A percentile compares a stretch with the other conserved stretches of the same genome.
Conservation (phyloP, 2,329 filamentous ascomycete genomes). For the Macroventuria anomochaeta region DNA sequence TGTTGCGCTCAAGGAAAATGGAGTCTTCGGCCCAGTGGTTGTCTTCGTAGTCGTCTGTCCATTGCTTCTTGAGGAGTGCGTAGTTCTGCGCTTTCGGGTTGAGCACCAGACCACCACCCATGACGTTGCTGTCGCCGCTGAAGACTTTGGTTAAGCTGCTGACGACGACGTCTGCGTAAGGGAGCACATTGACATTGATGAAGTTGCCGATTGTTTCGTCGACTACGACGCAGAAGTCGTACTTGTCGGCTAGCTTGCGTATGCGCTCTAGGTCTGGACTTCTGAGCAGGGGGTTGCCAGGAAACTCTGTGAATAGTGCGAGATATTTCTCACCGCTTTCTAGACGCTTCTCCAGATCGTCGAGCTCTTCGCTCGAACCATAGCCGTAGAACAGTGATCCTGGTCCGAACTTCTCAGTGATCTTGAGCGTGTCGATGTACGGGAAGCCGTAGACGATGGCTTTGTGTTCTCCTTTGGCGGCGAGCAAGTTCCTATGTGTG, state of each 20-base stretch:
- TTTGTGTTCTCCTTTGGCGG: slow-evolving; percentile 67
- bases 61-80: slow-evolving; percentile 67
- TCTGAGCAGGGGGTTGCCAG: slow-evolving; percentile 85
- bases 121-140: slow-evolving; percentile 96
- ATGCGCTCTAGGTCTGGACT: slow-evolving; percentile 87
- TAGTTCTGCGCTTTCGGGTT: slow-evolving; percentile 77
- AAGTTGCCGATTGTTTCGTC: slow-evolving; percentile 98
- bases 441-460: slow-evolving; percentile 97
- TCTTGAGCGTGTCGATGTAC: slow-evolving; percentile 95
- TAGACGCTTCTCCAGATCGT: slow-evolving; percentile 79
- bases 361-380: slow-evolving; percentile 76
- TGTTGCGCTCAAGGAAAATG: slow-evolving; percentile 95
- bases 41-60: slow-evolving; percentile 76
- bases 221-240: slow-evolving; percentile 87
- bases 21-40: slow-evolving; percentile 94
- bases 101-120: slow-evolving; percentile 80
- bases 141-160: slow-evolving; percentile 97
- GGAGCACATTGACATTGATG: slow-evolving; percentile 91
- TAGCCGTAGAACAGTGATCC: slow-evolving; percentile 88
- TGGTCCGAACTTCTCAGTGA: slow-evolving; percentile 91
- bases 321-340: slow-evolving; percentile 76
- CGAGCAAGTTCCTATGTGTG: slow-evolving; percentile 76
- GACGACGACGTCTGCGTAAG: slow-evolving; percentile 87
- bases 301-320: slow-evolving; percentile 92
- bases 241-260: slow-evolving; percentile 76